Evolutionary conservation across 306 rosid genomes (phyloP), one percentile per base, ranked within the genome.

Genomic region (Abrus precatorius): DNA sequence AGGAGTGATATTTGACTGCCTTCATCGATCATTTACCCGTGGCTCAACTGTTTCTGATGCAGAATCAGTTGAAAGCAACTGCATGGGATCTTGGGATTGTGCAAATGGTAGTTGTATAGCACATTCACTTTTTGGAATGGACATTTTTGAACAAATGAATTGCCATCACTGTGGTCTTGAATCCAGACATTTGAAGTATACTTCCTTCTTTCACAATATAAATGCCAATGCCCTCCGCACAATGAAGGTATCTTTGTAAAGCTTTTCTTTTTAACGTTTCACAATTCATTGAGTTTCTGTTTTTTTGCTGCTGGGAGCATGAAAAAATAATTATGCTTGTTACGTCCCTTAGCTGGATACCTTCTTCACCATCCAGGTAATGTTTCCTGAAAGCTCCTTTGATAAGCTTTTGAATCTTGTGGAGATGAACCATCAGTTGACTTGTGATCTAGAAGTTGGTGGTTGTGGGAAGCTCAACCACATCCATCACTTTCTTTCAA

Each of bases 181-280:
- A 86, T 92, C 99, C 82, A 90, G 97, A 82, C 85, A 86, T 88
- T 80, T 96, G 77, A 93, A 92, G 86, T 96, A 96, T 85, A 93
- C 98, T 75, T 88, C 99, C 65, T 96, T 96, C 91, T 93, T 88
- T 80, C 99, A 96, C 88, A 90, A 92, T 84, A 90, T 93, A 83
- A 96, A 96, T 90, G 98, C 97, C 72, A 92, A 90, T 85, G 92
- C 98, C 81, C 95, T 96, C 45, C 91, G 99, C 38, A 86, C 94
- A 56, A 89, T 88, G 93, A 93, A 93, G 97, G 97, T 96, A 88
- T 83, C 72, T 74, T 77, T 38, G 54, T 80, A 14, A 63, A 69
- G 20, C 28, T 1, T 81, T 63, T 57, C 9, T 57, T 47, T 64
- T 48, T 28, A 36, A 54, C 68, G 20, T 50, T 38, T 57, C 34